Conservation (phyloP, 2,329 filamentous ascomycete species). For the Stemphylium beticola region DNA sequence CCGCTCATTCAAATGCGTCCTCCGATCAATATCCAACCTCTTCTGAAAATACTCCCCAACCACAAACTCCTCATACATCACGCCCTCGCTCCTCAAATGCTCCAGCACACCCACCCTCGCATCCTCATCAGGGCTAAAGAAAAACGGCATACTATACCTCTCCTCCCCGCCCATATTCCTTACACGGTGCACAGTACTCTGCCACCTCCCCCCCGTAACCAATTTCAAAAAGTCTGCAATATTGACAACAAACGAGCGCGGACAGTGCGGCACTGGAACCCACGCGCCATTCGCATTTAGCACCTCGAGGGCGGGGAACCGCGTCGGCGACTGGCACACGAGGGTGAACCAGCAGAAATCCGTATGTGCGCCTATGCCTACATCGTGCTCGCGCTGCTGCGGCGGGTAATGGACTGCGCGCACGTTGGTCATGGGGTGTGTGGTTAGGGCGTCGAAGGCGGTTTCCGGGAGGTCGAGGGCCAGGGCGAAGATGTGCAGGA, state of each 20-base stretch:
- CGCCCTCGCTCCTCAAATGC: slow-evolving; percentile 33
- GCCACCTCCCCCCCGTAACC: slow-evolving; percentile 50
- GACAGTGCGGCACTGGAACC: slow-evolving; percentile 48
- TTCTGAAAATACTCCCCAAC: slow-evolving; percentile 44
- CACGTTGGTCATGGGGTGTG: slow-evolving; percentile 52
- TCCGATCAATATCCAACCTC: slow-evolving; percentile 41
- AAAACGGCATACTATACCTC: slow-evolving; percentile 52
- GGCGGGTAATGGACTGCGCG: slow-evolving; percentile 52
- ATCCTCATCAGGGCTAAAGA: slow-evolving; percentile 47
- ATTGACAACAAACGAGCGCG: slow-evolving; percentile 50
- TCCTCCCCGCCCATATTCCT: slow-evolving; percentile 48
- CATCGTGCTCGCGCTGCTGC: slow-evolving; percentile 35
- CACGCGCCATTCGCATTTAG: slow-evolving; percentile 52
- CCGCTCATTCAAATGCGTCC: slow-evolving; percentile 35
- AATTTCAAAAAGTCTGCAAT: slow-evolving; percentile 51
- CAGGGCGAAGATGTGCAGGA: slow-evolving; percentile 48
- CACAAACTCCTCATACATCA: slow-evolving; percentile 37
- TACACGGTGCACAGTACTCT: slow-evolving; percentile 51
- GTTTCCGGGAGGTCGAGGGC: slow-evolving; percentile 50
- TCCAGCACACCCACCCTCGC: slow-evolving; percentile 40
- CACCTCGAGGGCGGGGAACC: slow-evolving; percentile 47
- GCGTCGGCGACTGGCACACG: slow-evolving; percentile 40
- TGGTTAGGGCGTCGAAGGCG: slow-evolving; percentile 49
- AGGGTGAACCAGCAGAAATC: slow-evolving; percentile 55
- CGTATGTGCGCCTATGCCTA: slow-evolving; percentile 52